Percentiles rank a stretch among this genome's conserved stretches.
phyloP scores from a whole-genome alignment of 2,329 filamentous ascomycete genomes.

The Kalmusia sp. region DNA sequence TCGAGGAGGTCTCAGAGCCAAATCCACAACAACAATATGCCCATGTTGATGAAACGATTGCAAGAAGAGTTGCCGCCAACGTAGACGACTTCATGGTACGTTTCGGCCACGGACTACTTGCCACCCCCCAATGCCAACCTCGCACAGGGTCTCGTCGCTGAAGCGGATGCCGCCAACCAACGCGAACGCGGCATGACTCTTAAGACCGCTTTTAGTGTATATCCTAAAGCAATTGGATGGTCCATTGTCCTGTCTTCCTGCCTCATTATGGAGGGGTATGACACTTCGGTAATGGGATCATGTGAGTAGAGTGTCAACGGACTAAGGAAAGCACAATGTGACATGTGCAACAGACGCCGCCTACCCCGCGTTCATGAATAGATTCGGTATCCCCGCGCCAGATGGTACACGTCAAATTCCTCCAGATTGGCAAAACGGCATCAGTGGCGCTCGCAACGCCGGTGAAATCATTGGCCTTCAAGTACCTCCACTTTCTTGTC shows the following conservation, averaged over 20 bases:
- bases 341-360: background rate
- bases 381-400: background rate
- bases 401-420: slow-evolving; percentile 2
- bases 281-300: slow-evolving; percentile 5
- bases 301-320: background rate
- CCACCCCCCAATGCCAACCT: too few relatives aligned
- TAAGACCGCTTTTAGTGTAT: slow-evolving; percentile 2
- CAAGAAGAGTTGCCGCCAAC: background rate
- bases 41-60: background rate
- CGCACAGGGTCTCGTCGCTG: background rate
- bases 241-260: slow-evolving; percentile 1
- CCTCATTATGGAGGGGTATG: slow-evolving; percentile 6
- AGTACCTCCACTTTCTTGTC: background rate
- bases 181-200: slow-evolving; percentile 1
- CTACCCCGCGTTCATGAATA: slow-evolving; percentile 2
- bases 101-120: background rate
- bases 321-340: background rate
- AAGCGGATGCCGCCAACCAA: slow-evolving; percentile 2
- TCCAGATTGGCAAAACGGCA: slow-evolving; percentile 4
- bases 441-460: background rate
- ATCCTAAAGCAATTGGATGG: slow-evolving; percentile 5
- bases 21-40: background rate
- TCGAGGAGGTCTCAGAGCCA: background rate
- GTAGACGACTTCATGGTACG: slow-evolving; percentile 2
- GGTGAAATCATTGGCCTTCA: slow-evolving; percentile 5